These are phyloP conservation scores for Carpinus fangiana DNA, from an alignment of 306 rosid species.

Conservation along the genomic window DNA sequence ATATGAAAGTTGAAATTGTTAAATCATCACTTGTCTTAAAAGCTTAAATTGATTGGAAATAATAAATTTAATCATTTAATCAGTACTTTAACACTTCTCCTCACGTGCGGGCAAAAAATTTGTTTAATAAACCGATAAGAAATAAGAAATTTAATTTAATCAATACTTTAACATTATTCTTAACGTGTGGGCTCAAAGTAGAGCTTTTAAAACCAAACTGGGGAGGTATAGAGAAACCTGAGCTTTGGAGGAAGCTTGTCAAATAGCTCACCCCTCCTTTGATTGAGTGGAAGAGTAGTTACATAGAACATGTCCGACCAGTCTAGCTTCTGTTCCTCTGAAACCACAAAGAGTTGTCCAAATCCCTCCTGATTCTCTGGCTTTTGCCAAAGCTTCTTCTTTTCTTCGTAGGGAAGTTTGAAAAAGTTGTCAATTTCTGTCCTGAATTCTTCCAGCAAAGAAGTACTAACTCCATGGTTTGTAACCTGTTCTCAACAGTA, in stretches of 20 bases:
- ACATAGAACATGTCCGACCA: conserved; percentile 43
- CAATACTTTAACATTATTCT: too few species aligned
- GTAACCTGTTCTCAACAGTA: conserved; percentile 10
- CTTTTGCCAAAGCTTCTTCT: conserved; percentile 39
- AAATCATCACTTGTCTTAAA: background rate
- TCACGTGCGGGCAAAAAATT: too few species aligned
- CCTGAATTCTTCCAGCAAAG: conserved; percentile 33
- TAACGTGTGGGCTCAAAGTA: background rate
- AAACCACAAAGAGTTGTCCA: conserved; percentile 42
- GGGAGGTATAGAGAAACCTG: conserved; percentile 19
- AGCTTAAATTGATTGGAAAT: too few species aligned
- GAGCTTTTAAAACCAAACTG: background rate
- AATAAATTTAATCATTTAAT: background rate
- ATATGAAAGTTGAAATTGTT: background rate
- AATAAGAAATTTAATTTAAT: background rate
- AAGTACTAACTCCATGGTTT: conserved; percentile 31
- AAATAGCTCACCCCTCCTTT: conserved; percentile 24
- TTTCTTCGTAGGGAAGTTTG: conserved; percentile 35
- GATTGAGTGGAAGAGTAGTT: conserved; percentile 25
- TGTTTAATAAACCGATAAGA: too few species aligned
- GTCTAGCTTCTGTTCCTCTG: conserved; percentile 46
- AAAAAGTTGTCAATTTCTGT: conserved; percentile 27
- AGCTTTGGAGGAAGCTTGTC: conserved; percentile 34
- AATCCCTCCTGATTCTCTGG: conserved; percentile 36
- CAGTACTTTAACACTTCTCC: too few species aligned